A percentile compares a stretch with the other conserved stretches of the same genome.
phyloP scores from a whole-genome alignment of 768 basidiomycete genomes.

The Phlegmacium glaucopus region DNA sequence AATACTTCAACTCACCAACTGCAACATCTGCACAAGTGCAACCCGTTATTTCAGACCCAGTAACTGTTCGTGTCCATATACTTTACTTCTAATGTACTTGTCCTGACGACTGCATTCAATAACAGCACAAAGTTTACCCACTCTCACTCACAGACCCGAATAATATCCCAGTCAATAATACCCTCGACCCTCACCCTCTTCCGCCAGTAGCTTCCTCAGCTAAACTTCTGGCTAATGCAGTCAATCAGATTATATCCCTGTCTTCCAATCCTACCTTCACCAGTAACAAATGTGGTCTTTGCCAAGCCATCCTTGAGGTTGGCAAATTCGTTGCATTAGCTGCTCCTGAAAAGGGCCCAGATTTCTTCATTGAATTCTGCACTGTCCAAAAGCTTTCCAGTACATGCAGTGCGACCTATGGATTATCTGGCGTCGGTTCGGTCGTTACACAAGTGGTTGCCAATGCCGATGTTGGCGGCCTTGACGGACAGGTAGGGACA shows the following conservation, averaged over 20 bases:
- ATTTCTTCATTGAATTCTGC: slow-evolving; percentile 57
- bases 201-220: slow-evolving; percentile 51
- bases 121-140: slow-evolving; percentile 56
- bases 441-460: slow-evolving; percentile 70
- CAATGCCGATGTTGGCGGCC: slow-evolving; percentile 67
- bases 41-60: slow-evolving; percentile 73
- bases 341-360: slow-evolving; percentile 57
- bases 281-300: slow-evolving; percentile 52
- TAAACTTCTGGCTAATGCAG: slow-evolving; percentile 47
- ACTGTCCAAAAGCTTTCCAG: slow-evolving; percentile 48
- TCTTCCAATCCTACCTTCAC: slow-evolving; percentile 49
- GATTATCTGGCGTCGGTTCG: slow-evolving; percentile 47
- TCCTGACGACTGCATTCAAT: background rate
- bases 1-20: slow-evolving; percentile 72
- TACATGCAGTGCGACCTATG: slow-evolving; percentile 47
- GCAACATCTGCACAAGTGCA: slow-evolving; percentile 71
- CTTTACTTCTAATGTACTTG: background rate
- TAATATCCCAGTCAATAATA: slow-evolving; percentile 55
- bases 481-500: slow-evolving; percentile 61
- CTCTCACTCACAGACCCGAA: slow-evolving; percentile 61
- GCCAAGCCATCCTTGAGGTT: slow-evolving; percentile 57
- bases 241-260: slow-evolving; percentile 56
- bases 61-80: slow-evolving; percentile 41
- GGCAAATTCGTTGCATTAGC: slow-evolving; percentile 66
- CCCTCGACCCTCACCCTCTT: slow-evolving; percentile 60